A percentile compares a stretch with the other conserved stretches of the same genome.
phyloP scores from a whole-genome alignment of 2,329 filamentous ascomycete species.

The Trichoderma sp. region DNA sequence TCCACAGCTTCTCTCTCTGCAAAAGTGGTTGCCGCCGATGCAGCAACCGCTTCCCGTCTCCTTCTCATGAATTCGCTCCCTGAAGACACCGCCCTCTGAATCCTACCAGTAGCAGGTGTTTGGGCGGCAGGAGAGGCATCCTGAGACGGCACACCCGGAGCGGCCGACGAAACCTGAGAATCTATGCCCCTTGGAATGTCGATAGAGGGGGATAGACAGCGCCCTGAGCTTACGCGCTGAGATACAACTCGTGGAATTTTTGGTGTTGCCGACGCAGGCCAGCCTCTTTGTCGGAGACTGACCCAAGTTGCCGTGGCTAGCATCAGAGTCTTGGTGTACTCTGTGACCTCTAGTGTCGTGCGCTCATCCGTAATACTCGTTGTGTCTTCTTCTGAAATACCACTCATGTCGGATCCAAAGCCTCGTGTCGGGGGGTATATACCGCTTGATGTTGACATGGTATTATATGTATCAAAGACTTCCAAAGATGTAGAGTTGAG shows the following conservation, averaged over 20 bases:
- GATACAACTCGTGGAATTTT: conserved; percentile 33
- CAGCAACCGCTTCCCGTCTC: conserved; percentile 23
- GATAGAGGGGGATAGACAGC: conserved; percentile 20
- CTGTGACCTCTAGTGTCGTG: conserved; percentile 35
- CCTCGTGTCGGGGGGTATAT: conserved; percentile 50
- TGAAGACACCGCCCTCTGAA: conserved; percentile 32
- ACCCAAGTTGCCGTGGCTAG: conserved; percentile 44
- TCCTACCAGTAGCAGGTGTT: conserved; percentile 7
- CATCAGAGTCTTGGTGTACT: conserved; percentile 42
- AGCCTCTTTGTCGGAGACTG: conserved; percentile 40
- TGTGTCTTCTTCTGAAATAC: conserved; percentile 28
- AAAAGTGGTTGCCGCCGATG: not conserved
- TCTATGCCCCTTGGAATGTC: not conserved
- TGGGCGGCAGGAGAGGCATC: not conserved
- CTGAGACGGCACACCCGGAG: not conserved
- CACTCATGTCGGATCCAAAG: conserved; percentile 32
- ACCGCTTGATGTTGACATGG: conserved; percentile 53
- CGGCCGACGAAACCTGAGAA: not conserved
- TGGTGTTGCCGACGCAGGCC: conserved; percentile 38
- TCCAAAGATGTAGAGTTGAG: conserved; percentile 66
- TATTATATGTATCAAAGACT: conserved; percentile 68
- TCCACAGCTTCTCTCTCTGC: conserved; percentile 2
- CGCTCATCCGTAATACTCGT: conserved; percentile 34
- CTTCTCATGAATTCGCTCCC: conserved; percentile 34
- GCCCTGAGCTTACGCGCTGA: conserved; percentile 27